Evolutionary conservation across 768 basidiomycete species (phyloP).

Genomic region (Mycena crocata): DNA sequence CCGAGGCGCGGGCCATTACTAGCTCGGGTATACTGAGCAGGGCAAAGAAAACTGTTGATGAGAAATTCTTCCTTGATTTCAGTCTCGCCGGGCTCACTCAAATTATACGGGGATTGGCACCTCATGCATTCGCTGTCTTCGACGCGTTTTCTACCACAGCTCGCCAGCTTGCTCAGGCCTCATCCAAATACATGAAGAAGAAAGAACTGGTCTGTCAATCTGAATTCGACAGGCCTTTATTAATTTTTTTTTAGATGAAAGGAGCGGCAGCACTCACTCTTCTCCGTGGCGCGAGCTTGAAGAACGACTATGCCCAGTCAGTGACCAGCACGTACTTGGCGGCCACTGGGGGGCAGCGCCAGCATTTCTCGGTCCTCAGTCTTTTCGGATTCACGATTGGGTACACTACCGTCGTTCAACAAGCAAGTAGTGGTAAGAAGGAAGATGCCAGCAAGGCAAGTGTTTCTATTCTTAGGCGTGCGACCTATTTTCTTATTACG

Average conservation of each 20-base stretch:
- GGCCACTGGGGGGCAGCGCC: conserved; percentile 39
- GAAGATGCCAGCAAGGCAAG: too few species aligned
- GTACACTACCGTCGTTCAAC: conserved; percentile 34
- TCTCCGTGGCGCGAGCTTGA: conserved; percentile 13
- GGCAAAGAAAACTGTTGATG: conserved; percentile 21
- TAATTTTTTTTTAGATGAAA: background rate
- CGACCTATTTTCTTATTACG: too few species aligned
- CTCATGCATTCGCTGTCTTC: conserved; percentile 7
- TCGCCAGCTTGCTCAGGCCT: background rate
- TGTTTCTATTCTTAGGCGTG: too few species aligned
- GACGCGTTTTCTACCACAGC: conserved; percentile 4
- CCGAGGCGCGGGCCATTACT: conserved; percentile 13
- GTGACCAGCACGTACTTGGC: conserved; percentile 23
- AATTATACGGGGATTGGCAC: conserved; percentile 7
- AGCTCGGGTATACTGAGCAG: conserved; percentile 14
- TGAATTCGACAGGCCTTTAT: too few species aligned
- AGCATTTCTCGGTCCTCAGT: conserved; percentile 36
- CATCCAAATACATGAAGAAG: background rate
- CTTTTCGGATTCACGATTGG: conserved; percentile 35
- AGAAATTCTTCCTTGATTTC: conserved; percentile 24
- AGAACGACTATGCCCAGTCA: conserved; percentile 26
- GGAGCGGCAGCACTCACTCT: conserved; percentile 6
- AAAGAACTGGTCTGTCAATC: conserved; percentile 8
- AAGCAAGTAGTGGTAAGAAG: too few species aligned
- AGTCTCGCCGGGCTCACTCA: conserved; percentile 11